Base-by-base conservation (phyloP, 768 basidiomycete species). In the Serendipita vermifera region DNA sequence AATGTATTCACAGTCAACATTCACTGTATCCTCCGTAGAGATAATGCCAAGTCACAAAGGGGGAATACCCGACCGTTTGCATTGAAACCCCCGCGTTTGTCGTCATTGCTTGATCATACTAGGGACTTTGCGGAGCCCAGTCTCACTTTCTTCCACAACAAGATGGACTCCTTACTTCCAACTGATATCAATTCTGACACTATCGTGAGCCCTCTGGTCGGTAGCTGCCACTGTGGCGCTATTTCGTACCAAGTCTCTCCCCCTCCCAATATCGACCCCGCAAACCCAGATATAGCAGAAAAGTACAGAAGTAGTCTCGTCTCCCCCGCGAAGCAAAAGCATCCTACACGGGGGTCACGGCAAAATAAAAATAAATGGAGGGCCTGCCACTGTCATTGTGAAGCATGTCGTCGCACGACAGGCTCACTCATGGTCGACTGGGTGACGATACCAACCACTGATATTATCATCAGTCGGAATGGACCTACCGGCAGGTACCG, bases 331-430 rank as follows among this genome's bases (percentile, higher is more conserved):
- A 29, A 26, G 46, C 46, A 51, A n/a, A 51, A 51, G 46, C 29
- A 20, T 51, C 46, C 46, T 15, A 29, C 24, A 51, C 46, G 46
- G 29, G 46, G 46, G 15, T 20, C 22, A 22, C 17, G 27, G n/a
- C 5, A 15, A 1, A 51, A 51, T n/a, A 51, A 51, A 29, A 51
- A 51, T n/a, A 51, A 51, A 29, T 51, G 46, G 46, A 51, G n/a
- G 22, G 27, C 20, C 20, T 26, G 7, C 46, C 27, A 29, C n/a
- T 51, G 46, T 29, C 46, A 51, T 29, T 51, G 46, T 51, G 27
- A 15, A 9, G 20, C 46, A 9, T 51, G 46, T 51, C 20, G 46
- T 9, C 17, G 29, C 22, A 51, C 46, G 5, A 7, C 27, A n/a
- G 46, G 46, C 20, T 20, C 15, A n/a, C 46, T 51, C 7, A 29